Evolutionary conservation across 2,329 filamentous ascomycete genomes (phyloP), one percentile per base, ranked within the genome.

Genomic region (Annulohypoxylon truncatum): DNA sequence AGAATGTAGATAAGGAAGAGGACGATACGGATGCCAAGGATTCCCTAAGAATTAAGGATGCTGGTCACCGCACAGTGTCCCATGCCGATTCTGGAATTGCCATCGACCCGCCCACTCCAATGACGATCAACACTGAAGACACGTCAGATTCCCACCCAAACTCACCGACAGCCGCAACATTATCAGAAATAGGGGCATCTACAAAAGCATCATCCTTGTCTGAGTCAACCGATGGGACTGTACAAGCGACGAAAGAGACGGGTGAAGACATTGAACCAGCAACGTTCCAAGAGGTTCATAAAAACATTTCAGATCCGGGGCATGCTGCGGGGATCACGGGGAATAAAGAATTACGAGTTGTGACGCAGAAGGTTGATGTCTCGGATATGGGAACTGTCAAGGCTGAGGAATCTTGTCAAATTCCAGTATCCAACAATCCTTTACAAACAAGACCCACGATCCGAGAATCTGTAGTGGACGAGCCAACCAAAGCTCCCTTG

Each of bases 151-250:
- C 87, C 1, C 85, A 85, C 55, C 86, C 87, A 3, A 77, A 84
- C 9, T 89, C 87, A 12, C 87, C 87, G 0, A 75, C 84, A 20
- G 82, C 82, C 46, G 79, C 79, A 7, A 77, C 76, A 18, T 82
- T 81, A 13, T 89, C 86, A 4, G 87, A 89, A 62, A 79, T 83
- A 38, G 85, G 82, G 12, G 82, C 85, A 52, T 90, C 87, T 2
- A 90, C 88, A 5, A 87, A 86, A 70, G 88, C 88, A 3, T 90
- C 87, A 0, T 90, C 88, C 0, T 74, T 90, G 8, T 90, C 87
- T 4, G 88, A 89, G 65, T 86, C 85, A 1, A 89, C 87, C 1
- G 85, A 89, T 63, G 87, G 88, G 72, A 89, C 87, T 3, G 76
- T 87, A 1, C 81, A 83, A 46, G 78, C 77, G 10, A 64, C 66